Percentiles rank a stretch among this genome's conserved stretches.
Evolutionary conservation across 2,329 filamentous ascomycete genomes (phyloP).

Genomic region (Aureobasidium sp.): DNA sequence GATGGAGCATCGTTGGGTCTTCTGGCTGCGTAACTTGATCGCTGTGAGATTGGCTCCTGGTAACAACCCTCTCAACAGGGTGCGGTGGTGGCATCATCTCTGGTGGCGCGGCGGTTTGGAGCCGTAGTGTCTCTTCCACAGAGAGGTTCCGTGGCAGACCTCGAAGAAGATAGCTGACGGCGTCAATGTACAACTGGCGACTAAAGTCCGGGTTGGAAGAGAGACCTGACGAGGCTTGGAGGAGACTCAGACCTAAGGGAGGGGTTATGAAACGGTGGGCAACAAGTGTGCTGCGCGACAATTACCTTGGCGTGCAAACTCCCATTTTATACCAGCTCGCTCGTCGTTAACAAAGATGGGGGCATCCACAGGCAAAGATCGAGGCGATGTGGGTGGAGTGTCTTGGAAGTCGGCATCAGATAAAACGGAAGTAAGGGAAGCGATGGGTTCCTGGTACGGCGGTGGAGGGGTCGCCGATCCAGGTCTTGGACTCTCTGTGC

Average conservation of each 20-base stretch:
- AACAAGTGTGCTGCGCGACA: neutral
- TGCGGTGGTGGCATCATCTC: slow-evolving; percentile 18
- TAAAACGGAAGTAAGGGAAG: slow-evolving; percentile 12
- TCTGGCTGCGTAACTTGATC: neutral
- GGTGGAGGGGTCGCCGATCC: slow-evolving; percentile 15
- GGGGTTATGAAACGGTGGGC: neutral
- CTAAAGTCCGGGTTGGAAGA: slow-evolving; percentile 38
- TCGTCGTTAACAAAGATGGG: slow-evolving; percentile 10
- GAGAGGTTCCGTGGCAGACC: slow-evolving; percentile 52
- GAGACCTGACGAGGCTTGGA: slow-evolving; percentile 36
- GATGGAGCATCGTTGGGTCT: slow-evolving; percentile 47
- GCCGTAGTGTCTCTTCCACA: slow-evolving; percentile 43
- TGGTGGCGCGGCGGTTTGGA: slow-evolving; percentile 44
- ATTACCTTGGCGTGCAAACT: slow-evolving; percentile 42
- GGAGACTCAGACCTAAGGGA: slow-evolving; percentile 37
- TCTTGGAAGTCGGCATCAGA: slow-evolving; percentile 10
- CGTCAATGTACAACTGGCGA: slow-evolving; percentile 55
- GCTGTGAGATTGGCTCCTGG: neutral
- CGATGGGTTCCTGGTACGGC: slow-evolving; percentile 13
- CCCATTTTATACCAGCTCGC: slow-evolving; percentile 39
- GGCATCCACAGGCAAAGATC: neutral
- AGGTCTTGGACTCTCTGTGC: slow-evolving; percentile 9
- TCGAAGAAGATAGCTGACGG: slow-evolving; percentile 54
- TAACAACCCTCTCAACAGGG: neutral
- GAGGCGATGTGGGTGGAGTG: neutral